Conservation (phyloP, 164 flowering plant genomes). For the Dillenia turbinata region DNA sequence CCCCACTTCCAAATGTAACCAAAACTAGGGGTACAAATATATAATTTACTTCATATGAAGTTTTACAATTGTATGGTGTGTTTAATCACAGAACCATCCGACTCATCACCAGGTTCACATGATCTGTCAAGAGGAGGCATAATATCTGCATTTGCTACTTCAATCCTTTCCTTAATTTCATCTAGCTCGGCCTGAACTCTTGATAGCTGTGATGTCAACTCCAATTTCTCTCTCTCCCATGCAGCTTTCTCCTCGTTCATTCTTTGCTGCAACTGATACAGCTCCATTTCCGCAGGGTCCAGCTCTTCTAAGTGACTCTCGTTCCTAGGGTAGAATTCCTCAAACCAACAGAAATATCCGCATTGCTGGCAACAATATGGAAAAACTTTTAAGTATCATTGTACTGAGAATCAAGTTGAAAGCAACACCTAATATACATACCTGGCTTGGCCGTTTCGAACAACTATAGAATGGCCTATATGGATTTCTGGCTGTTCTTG, state of each 20-base stretch:
- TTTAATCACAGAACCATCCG: conserved; percentile 4
- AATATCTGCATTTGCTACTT: conserved; percentile 2
- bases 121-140: conserved; percentile 12
- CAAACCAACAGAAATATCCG: conserved; percentile 16
- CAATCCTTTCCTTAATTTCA: conserved; percentile 5
- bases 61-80: not conserved
- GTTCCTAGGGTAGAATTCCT: conserved; percentile 7
- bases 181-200: conserved; percentile 17
- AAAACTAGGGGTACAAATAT: too few species aligned
- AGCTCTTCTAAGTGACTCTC: conserved; percentile 6
- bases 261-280: conserved; percentile 2
- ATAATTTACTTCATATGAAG: not conserved
- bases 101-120: not conserved
- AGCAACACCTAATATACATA: not conserved
- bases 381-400: not conserved
- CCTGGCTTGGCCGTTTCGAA: conserved; percentile 3
- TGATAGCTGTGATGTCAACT: conserved; percentile 14
- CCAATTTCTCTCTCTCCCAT: conserved; percentile 13
- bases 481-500: conserved; percentile 10
- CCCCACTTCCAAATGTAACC: too few species aligned
- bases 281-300: conserved; percentile 2
- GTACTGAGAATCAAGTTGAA: not conserved
- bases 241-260: conserved; percentile 2
- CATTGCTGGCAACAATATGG: conserved; percentile 15
- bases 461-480: conserved; percentile 13